Percentiles rank a stretch among this genome's conserved stretches.
Conservation (phyloP, 768 basidiomycete genomes). For the Epithele typhae region DNA sequence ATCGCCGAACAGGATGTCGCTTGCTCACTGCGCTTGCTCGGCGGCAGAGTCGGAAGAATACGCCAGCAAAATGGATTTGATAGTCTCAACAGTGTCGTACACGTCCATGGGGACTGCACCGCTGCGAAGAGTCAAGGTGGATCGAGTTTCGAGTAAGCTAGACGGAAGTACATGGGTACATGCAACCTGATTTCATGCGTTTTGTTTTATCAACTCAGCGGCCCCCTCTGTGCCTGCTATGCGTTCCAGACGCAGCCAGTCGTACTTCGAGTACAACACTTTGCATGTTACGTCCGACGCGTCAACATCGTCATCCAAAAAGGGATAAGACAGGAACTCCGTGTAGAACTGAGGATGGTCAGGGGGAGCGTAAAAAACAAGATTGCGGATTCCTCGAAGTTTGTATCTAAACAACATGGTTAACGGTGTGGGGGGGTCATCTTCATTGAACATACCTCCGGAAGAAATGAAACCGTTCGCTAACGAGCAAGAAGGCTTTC, state of each 20-base stretch:
- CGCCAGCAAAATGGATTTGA: no score
- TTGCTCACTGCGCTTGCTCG: no score
- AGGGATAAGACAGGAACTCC: conserved; percentile 86
- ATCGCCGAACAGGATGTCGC: no score
- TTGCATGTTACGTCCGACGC: conserved; percentile 77
- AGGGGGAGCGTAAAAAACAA: conserved; percentile 91
- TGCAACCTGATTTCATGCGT: neutral
- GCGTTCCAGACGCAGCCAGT: conserved; percentile 83
- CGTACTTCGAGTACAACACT: conserved; percentile 84
- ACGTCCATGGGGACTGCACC: no score
- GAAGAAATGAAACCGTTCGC: conserved; percentile 99
- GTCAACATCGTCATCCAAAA: conserved; percentile 88
- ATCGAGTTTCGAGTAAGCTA: no score
- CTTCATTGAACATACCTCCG: conserved; percentile 49
- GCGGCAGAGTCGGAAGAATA: no score
- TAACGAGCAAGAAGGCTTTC: conserved; percentile 83
- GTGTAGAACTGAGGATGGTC: conserved; percentile 90
- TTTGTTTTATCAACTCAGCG: conserved; percentile 24
- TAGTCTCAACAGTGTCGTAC: no score
- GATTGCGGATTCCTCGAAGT: conserved; percentile 86
- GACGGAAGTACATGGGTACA: no score
- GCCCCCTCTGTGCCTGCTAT: conserved; percentile 55
- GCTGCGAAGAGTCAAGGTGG: no score
- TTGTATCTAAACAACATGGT: conserved; percentile 60
- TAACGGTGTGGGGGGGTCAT: neutral